Evolutionary conservation across 257 asterid genomes (phyloP).

Genomic region (Nicotiana tomentosiformis): DNA sequence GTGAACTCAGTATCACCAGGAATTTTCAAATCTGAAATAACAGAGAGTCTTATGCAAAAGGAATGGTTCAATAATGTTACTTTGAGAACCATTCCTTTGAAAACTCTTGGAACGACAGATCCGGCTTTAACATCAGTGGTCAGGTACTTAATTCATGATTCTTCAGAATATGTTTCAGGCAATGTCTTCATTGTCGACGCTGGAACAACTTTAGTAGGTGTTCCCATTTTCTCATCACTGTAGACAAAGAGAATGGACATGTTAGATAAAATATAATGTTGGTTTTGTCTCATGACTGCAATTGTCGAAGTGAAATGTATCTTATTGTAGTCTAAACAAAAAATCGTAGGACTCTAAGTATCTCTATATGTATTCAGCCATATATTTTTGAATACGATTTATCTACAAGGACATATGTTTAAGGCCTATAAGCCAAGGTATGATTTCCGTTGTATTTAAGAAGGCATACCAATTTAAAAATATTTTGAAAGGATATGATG

Average conservation of each 20-base stretch:
- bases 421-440: too few relatives aligned
- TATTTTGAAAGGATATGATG: too few relatives aligned
- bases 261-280: too few relatives aligned
- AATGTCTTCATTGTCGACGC: slow-evolving; percentile 26
- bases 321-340: too few relatives aligned
- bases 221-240: slow-evolving; percentile 36
- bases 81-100: slow-evolving; percentile 13
- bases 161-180: slow-evolving; percentile 13
- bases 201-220: slow-evolving; percentile 28
- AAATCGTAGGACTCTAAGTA: too few relatives aligned
- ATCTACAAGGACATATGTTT: too few relatives aligned
- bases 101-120: slow-evolving; percentile 16
- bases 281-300: too few relatives aligned
- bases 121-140: slow-evolving; percentile 37
- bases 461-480: too few relatives aligned
- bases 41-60: slow-evolving; percentile 17
- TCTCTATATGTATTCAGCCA: too few relatives aligned
- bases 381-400: too few relatives aligned
- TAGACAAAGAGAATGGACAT: not conserved
- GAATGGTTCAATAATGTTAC: slow-evolving; percentile 24
- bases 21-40: slow-evolving; percentile 34
- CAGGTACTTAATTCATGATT: slow-evolving; percentile 31
- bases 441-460: too few relatives aligned
- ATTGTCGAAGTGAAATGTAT: too few relatives aligned
- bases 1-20: slow-evolving; percentile 22